Evolutionary conservation across 179 eudicot species (phyloP).

Genomic region (Silene vulgaris): DNA sequence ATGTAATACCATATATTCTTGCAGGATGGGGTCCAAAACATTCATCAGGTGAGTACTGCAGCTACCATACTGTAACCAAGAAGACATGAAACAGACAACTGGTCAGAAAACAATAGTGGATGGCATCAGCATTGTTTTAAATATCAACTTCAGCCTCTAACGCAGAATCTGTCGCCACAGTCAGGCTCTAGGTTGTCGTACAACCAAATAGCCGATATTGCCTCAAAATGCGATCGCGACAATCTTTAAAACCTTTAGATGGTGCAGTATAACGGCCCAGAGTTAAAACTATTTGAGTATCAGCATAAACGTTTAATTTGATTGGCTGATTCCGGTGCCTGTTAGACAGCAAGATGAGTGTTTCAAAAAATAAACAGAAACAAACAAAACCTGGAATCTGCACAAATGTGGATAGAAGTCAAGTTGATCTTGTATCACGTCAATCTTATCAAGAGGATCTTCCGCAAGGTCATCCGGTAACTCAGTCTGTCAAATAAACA

Average conservation of each 20-base stretch:
- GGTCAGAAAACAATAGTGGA: not conserved
- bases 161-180: not conserved
- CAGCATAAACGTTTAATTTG: not conserved
- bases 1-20: constrained; percentile 51
- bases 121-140: not conserved
- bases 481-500: constrained; percentile 34
- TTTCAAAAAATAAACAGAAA: constrained; percentile 1
- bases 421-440: constrained; percentile 54
- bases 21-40: constrained; percentile 58
- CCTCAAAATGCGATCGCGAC: not conserved
- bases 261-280: not conserved
- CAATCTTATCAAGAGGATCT: constrained; percentile 46
- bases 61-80: constrained; percentile 50
- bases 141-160: not conserved
- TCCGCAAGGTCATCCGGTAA: constrained; percentile 39
- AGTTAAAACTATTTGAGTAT: not conserved
- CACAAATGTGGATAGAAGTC: constrained; percentile 44
- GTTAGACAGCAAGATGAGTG: not conserved
- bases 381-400: constrained; percentile 48
- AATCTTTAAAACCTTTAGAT: not conserved
- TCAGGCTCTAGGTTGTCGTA: not conserved
- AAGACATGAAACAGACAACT: constrained; percentile 14
- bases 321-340: not conserved
- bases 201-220: not conserved
- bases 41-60: constrained; percentile 48